A percentile compares a stretch with the other conserved stretches of the same genome.
phyloP scores from a whole-genome alignment of 805 yeast species.

The Saitoella complicata region DNA sequence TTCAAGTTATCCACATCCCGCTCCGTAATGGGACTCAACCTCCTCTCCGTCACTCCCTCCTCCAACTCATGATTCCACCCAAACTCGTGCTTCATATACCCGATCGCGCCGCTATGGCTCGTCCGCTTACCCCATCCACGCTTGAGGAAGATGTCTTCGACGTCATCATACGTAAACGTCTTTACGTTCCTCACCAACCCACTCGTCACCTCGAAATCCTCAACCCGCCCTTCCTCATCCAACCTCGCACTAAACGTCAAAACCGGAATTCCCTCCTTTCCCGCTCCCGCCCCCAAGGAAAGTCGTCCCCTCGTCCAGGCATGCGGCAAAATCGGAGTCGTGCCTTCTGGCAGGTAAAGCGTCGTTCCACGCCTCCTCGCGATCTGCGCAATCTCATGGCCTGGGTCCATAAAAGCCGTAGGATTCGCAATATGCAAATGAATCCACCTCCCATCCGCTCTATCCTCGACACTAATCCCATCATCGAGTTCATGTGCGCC shows the following conservation, averaged over 20 bases:
- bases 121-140: constrained; percentile 4
- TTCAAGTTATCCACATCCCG: constrained; percentile 3
- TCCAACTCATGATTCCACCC: background rate
- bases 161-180: constrained; percentile 44
- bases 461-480: constrained; percentile 50
- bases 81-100: background rate
- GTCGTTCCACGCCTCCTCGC: constrained; percentile 53
- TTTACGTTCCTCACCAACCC: constrained; percentile 33
- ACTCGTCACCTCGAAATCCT: constrained; percentile 22
- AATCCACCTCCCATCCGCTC: constrained; percentile 21
- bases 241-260: constrained; percentile 29
- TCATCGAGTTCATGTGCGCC: constrained; percentile 87
- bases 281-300: constrained; percentile 18
- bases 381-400: constrained; percentile 27
- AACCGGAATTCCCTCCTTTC: constrained; percentile 21
- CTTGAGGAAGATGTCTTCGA: constrained; percentile 26
- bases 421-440: constrained; percentile 83
- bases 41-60: background rate
- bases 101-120: constrained; percentile 2
- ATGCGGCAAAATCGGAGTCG: constrained; percentile 10
- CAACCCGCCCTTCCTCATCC: constrained; percentile 15
- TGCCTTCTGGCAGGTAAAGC: constrained; percentile 52
- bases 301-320: no score
- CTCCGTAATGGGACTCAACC: constrained; percentile 1
- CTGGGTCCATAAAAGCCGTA: constrained; percentile 38